Evolutionary conservation across 2,329 filamentous ascomycete genomes (phyloP), one percentile per base, ranked within the genome.

Genomic region (Hymenoscyphus fructigenus): DNA sequence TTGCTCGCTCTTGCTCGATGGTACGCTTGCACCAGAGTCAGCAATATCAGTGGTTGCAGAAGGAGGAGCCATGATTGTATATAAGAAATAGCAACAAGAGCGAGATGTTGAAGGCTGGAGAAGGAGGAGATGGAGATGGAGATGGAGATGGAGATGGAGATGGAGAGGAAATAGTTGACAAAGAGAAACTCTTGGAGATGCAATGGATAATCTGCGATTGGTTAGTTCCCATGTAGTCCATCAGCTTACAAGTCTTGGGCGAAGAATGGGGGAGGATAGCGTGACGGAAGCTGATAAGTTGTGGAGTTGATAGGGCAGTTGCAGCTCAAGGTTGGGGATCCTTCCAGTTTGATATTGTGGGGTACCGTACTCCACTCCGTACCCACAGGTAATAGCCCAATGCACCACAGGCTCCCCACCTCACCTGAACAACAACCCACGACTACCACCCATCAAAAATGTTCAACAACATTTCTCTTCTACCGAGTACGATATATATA

Each of bases 51-150:
- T n/a, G 23, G 63, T 70, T 36, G 69, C 69, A 14, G 70, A 71
- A 38, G 70, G 70, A 17, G 70, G 70, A 61, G 69, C 64, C 70
- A 72, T 72, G 20, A 26, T 41, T 56, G 12, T 38, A n/a, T n/a
- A n/a, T 10, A 7, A 53, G 47, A 47, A 53, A 26, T 23, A 10
- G 47, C 47, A 53, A 26, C 14, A 23, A 53, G 10, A 10, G 10
- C 12, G 10, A 23, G 23, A 23, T 1, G 20, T 5, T 3, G 28
- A 29, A 29, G 5, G 28, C 6, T 6, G 4, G n/a, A 6, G 41
- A 5, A 26, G 20, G 3, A n/a, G n/a, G 41, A 47, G 36, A 12
- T 38, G 41, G n/a, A 47, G n/a, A 20, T 10, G 17, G 41, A 20
- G 44, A 50, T 12, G 44, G 10, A 26, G 34, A 36, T 1, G 34